These are phyloP conservation scores for Rosa lucieae DNA, from an alignment of 306 rosid genomes.

Conservation along the genomic window DNA sequence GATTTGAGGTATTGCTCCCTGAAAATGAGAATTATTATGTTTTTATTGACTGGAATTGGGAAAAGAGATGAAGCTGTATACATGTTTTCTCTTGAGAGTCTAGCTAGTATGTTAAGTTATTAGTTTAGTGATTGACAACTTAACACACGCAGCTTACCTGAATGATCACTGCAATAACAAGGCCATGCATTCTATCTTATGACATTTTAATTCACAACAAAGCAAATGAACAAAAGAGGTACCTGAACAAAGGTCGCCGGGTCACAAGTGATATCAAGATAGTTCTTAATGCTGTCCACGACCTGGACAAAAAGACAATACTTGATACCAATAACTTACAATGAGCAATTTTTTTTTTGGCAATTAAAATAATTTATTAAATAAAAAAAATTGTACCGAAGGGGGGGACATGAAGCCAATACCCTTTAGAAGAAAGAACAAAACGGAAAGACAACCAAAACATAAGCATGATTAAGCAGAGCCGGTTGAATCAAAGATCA, in stretches of 20 bases:
- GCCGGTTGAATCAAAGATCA: too few relatives aligned
- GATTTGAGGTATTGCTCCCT: slow-evolving; percentile 66
- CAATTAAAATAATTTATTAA: too few relatives aligned
- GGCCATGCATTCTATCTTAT: background rate
- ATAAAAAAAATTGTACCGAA: too few relatives aligned
- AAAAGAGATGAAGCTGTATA: background rate
- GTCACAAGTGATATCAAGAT: slow-evolving; percentile 45
- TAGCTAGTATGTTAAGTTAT: background rate
- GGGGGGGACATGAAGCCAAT: too few relatives aligned
- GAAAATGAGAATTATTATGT: slow-evolving; percentile 14
- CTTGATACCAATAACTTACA: background rate
- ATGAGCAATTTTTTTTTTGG: background rate
- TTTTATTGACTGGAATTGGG: background rate
- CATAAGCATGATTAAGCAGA: too few relatives aligned
- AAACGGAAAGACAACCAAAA: too few relatives aligned
- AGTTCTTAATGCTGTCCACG: slow-evolving; percentile 36
- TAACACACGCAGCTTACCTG: background rate
- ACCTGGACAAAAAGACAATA: slow-evolving; percentile 34
- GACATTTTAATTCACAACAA: background rate
- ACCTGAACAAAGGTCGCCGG: slow-evolving; percentile 68
- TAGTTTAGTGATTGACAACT: background rate
- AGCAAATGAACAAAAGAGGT: background rate
- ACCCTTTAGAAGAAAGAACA: too few relatives aligned
- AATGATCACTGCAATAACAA: background rate
- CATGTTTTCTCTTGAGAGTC: background rate